Conservation (phyloP, 2,329 filamentous ascomycete species). For the Sclerotinia nivalis region DNA sequence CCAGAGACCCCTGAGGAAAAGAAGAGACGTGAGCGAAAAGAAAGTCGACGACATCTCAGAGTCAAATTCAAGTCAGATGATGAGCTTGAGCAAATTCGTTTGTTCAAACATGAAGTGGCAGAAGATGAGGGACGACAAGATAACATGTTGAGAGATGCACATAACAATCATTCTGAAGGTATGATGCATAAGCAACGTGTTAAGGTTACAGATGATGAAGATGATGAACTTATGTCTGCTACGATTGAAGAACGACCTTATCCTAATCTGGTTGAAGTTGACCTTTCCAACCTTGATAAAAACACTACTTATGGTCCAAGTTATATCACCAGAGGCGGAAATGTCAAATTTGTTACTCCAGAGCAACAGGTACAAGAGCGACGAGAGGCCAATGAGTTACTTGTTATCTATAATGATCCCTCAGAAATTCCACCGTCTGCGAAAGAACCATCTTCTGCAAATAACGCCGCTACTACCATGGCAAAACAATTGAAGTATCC, state of each 20-base stretch:
- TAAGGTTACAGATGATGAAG: conserved; percentile 53
- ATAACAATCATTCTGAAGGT: conserved; percentile 72
- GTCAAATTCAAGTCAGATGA: conserved; percentile 71
- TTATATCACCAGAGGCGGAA: conserved; percentile 57
- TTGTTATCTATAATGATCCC: conserved; percentile 47
- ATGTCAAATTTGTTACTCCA: conserved; percentile 52
- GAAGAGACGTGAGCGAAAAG: conserved; percentile 68
- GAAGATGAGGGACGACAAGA: conserved; percentile 68
- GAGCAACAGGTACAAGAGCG: conserved; percentile 58
- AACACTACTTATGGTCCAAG: conserved; percentile 49
- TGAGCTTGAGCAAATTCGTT: conserved; percentile 64
- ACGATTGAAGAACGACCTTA: conserved; percentile 53
- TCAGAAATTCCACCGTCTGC: conserved; percentile 41
- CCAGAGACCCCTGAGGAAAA: conserved; percentile 69
- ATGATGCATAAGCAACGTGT: conserved; percentile 63
- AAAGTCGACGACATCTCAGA: conserved; percentile 66
- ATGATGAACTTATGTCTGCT: conserved; percentile 43
- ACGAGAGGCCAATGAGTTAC: conserved; percentile 59
- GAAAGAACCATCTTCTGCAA: conserved; percentile 37
- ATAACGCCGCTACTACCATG: conserved; percentile 21
- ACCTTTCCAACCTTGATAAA: conserved; percentile 44
- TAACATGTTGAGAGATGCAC: conserved; percentile 70
- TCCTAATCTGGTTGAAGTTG: conserved; percentile 49
- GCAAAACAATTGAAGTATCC: conserved; percentile 34
- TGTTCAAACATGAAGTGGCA: conserved; percentile 70